These are phyloP conservation scores for Alternaria postmessia DNA, from an alignment of 2,329 filamentous ascomycete species.

Conservation along the genomic window DNA sequence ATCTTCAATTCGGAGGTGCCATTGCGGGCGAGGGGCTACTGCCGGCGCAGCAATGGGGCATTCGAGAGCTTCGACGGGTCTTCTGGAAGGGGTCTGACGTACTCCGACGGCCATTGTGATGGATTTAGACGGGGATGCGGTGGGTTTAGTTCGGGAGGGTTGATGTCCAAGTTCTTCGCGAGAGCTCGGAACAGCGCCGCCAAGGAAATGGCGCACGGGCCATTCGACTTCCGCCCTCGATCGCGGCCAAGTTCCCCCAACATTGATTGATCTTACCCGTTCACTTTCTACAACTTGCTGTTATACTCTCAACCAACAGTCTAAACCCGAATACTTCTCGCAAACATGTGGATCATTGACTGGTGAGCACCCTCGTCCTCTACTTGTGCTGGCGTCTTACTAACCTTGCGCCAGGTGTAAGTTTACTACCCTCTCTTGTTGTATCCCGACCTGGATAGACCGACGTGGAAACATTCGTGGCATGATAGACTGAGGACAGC, in stretches of 20 bases:
- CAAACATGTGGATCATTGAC: conserved; percentile 86
- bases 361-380: conserved; percentile 63
- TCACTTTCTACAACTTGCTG: conserved; percentile 2
- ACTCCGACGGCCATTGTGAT: conserved; percentile 57
- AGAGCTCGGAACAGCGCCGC: conserved; percentile 26
- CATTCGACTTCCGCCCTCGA: conserved; percentile 9
- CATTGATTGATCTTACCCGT: conserved; percentile 8
- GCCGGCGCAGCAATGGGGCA: conserved; percentile 45
- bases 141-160: conserved; percentile 57
- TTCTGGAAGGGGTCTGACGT: conserved; percentile 37
- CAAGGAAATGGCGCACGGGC: conserved; percentile 15
- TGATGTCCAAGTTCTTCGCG: conserved; percentile 47
- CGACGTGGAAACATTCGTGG: not conserved
- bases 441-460: conserved; percentile 2
- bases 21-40: conserved; percentile 36
- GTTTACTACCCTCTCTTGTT: conserved; percentile 20
- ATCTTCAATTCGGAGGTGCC: conserved; percentile 27
- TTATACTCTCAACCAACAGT: not conserved
- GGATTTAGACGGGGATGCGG: conserved; percentile 48
- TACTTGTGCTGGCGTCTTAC: not conserved
- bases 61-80: conserved; percentile 29
- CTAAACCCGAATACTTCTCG: conserved; percentile 7
- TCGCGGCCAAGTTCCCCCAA: conserved; percentile 14
- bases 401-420: conserved; percentile 43
- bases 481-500: not conserved